Conservation (phyloP, 352 stramenopile genomes). For the Poterioochromonas sp. region DNA sequence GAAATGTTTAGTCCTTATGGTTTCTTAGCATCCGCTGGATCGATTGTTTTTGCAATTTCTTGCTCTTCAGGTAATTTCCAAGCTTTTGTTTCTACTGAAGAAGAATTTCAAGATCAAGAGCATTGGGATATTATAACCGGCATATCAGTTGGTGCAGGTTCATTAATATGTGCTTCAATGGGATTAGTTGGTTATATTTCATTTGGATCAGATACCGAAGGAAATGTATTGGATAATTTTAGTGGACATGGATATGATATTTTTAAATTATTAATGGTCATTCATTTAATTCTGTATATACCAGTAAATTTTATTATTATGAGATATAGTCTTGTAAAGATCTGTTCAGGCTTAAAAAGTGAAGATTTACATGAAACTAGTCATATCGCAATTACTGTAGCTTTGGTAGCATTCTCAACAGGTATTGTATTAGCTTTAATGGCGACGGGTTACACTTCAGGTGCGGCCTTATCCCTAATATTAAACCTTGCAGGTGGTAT, state of each 20-base stretch:
- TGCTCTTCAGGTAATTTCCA: constrained; percentile 25
- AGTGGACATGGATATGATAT: neutral
- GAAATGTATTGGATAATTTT: constrained; percentile 51
- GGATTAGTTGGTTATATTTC: constrained; percentile 44
- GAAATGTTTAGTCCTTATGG: neutral
- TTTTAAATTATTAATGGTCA: constrained; percentile 23
- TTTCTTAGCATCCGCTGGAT: neutral
- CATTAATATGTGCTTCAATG: constrained; percentile 40
- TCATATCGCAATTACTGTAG: neutral
- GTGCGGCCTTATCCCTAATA: constrained; percentile 11
- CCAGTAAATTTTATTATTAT: constrained; percentile 30
- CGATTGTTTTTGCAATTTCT: constrained; percentile 25
- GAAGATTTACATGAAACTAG: neutral
- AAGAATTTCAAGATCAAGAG: constrained; percentile 23
- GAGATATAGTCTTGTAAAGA: constrained; percentile 26
- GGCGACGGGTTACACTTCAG: neutral
- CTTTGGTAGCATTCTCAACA: neutral
- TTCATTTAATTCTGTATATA: constrained; percentile 27
- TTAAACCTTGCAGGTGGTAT: constrained; percentile 18
- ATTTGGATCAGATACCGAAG: constrained; percentile 43
- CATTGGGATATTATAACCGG: constrained; percentile 35
- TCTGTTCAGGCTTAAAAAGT: neutral
- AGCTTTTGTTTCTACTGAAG: constrained; percentile 10
- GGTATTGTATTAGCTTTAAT: neutral
- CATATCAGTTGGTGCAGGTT: constrained; percentile 38